Percentiles rank a stretch among this genome's conserved stretches.
phyloP scores from a whole-genome alignment of 2,329 filamentous ascomycete genomes.

The Mariannaea sp. region DNA sequence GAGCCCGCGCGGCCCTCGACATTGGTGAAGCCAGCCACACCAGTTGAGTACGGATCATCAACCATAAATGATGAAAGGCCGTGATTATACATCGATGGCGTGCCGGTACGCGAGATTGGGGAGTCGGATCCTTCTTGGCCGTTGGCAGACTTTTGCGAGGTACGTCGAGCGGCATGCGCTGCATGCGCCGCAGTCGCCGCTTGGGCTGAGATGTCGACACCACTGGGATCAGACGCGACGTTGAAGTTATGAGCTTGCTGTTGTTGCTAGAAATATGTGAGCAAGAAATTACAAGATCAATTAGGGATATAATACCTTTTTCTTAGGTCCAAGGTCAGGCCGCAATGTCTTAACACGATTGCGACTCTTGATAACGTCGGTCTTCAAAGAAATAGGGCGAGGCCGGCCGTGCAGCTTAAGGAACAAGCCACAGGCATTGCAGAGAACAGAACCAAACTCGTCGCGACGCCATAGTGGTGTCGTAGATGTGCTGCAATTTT shows the following conservation, averaged over 20 bases:
- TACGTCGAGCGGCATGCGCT: conserved; percentile 58
- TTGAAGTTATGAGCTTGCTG: conserved; percentile 49
- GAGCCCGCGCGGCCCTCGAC: conserved; percentile 57
- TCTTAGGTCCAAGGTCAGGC: conserved; percentile 77
- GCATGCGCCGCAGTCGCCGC: conserved; percentile 60
- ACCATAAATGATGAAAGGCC: conserved; percentile 82
- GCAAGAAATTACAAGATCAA: background rate
- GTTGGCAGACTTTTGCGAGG: conserved; percentile 73
- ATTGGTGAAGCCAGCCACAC: conserved; percentile 56
- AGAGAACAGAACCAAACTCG: conserved; percentile 92
- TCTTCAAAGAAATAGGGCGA: conserved; percentile 95
- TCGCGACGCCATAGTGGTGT: conserved; percentile 97
- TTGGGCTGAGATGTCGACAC: conserved; percentile 59
- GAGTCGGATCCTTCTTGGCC: conserved; percentile 78
- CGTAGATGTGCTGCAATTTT: conserved; percentile 94
- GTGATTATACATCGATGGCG: conserved; percentile 74
- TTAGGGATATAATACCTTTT: conserved; percentile 67
- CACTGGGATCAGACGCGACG: conserved; percentile 56
- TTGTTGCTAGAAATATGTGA: conserved; percentile 33
- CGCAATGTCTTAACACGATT: conserved; percentile 92
- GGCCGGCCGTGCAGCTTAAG: conserved; percentile 94
- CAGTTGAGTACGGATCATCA: conserved; percentile 68
- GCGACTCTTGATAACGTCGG: conserved; percentile 98
- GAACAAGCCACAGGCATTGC: conserved; percentile 97
- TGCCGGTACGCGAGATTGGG: conserved; percentile 78